These are phyloP conservation scores for Hysterangium stoloniferum DNA, from an alignment of 768 basidiomycete genomes.

Conservation along the genomic window DNA sequence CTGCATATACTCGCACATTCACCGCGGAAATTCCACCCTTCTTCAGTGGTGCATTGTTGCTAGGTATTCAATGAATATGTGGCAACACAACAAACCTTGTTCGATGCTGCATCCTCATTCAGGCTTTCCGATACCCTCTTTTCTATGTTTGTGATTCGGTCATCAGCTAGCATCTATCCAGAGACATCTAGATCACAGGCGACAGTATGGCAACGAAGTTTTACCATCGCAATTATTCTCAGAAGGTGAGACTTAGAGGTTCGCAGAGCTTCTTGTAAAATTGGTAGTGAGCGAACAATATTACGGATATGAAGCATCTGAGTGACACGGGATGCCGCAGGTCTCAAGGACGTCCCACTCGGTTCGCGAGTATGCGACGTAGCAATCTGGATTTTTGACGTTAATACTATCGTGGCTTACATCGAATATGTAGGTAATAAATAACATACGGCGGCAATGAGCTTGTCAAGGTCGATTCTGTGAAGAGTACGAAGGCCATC, in stretches of 20 bases:
- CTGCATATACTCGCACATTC: constrained; percentile 83
- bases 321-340: constrained; percentile 58
- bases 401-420: background rate
- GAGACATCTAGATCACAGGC: background rate
- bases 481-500: constrained; percentile 64
- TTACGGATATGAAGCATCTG: constrained; percentile 77
- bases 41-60: too few relatives aligned
- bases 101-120: constrained; percentile 59
- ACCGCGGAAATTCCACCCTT: constrained; percentile 58
- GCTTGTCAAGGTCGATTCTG: constrained; percentile 82
- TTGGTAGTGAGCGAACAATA: constrained; percentile 59
- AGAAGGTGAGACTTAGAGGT: constrained; percentile 55
- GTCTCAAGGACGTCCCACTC: constrained; percentile 40
- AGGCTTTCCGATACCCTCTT: constrained; percentile 49
- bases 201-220: constrained; percentile 9
- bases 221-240: constrained; percentile 51
- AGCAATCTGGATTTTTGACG: constrained; percentile 44
- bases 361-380: constrained; percentile 50
- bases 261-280: constrained; percentile 52
- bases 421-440: background rate
- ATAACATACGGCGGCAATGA: constrained; percentile 58
- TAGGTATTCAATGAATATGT: background rate
- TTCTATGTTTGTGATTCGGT: constrained; percentile 58
- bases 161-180: constrained; percentile 64
- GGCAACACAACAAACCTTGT: constrained; percentile 40